Percentiles rank a stretch among this genome's conserved stretches.
Conservation (phyloP, 768 basidiomycete species). For the Naganishia kalamii region DNA sequence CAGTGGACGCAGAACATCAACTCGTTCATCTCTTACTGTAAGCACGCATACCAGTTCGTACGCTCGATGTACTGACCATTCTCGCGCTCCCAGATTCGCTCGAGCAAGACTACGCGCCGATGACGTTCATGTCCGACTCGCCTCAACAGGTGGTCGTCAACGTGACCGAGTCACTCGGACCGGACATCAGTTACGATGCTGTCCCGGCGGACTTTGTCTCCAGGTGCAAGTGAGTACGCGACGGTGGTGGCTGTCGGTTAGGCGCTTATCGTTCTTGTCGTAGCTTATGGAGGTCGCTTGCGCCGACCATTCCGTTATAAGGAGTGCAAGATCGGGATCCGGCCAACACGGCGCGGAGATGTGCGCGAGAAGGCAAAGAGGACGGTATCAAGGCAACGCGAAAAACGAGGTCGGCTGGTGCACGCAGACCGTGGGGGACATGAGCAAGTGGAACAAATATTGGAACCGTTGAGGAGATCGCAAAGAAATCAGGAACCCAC, state of each 20-base stretch:
- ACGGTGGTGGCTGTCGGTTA: too few species aligned
- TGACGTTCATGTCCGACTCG: background rate
- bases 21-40: conserved; percentile 8
- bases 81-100: background rate
- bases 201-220: conserved; percentile 3
- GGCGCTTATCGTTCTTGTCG: background rate
- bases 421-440: too few species aligned
- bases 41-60: background rate
- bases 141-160: conserved; percentile 6
- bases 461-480: too few species aligned
- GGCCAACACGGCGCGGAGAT: too few species aligned
- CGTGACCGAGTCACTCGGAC: background rate
- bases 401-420: too few species aligned
- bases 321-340: too few species aligned
- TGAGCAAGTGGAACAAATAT: too few species aligned
- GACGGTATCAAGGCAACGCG: too few species aligned
- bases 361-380: too few species aligned
- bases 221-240: conserved; percentile 2
- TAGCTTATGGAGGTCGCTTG: conserved; percentile 12
- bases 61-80: background rate
- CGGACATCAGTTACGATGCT: background rate
- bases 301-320: background rate
- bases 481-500: too few species aligned
- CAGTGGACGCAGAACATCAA: conserved; percentile 6
- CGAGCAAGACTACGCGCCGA: background rate